Evolutionary conservation across 345 rosid genomes (phyloP).

Genomic region (Cochlearia excelsa): DNA sequence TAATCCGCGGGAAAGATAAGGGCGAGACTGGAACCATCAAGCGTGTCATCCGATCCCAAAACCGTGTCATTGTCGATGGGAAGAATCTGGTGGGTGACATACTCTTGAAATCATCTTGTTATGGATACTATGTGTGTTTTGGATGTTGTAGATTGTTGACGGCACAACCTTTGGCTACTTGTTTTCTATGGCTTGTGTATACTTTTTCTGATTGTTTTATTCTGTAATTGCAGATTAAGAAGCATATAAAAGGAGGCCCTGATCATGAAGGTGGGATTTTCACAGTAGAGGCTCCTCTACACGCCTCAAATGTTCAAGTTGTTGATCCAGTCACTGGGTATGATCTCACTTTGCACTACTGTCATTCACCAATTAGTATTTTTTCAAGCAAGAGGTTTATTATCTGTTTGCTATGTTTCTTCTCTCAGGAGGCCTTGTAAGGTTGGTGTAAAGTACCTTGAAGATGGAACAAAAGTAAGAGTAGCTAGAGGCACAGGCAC

Average conservation of each 20-base stretch:
- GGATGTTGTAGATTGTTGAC: too few relatives aligned
- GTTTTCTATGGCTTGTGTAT: too few relatives aligned
- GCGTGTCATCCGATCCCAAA: slow-evolving; percentile 80
- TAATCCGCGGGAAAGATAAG: slow-evolving; percentile 80
- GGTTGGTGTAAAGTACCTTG: slow-evolving; percentile 74
- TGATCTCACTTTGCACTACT: not conserved
- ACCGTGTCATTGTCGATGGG: slow-evolving; percentile 83
- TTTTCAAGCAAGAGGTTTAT: not conserved
- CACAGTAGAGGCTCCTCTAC: slow-evolving; percentile 92
- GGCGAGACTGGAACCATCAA: slow-evolving; percentile 74
- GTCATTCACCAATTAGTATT: not conserved
- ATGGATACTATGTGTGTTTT: not conserved
- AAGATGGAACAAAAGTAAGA: slow-evolving; percentile 98
- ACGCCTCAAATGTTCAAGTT: slow-evolving; percentile 93
- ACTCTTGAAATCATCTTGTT: not conserved
- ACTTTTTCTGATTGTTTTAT: not conserved
- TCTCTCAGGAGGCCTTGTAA: slow-evolving; percentile 76
- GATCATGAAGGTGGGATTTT: slow-evolving; percentile 97
- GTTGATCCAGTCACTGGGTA: slow-evolving; percentile 94
- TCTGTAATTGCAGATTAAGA: slow-evolving; percentile 58
- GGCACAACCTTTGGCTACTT: too few relatives aligned
- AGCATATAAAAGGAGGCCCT: slow-evolving; percentile 82
- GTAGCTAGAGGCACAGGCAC: slow-evolving; percentile 83
- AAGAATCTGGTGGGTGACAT: slow-evolving; percentile 65
- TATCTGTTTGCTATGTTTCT: slow-evolving; percentile 3